These are phyloP conservation scores for Penicillium coffeae DNA, from an alignment of 495 filamentous ascomycete genomes.

Conservation along the genomic window DNA sequence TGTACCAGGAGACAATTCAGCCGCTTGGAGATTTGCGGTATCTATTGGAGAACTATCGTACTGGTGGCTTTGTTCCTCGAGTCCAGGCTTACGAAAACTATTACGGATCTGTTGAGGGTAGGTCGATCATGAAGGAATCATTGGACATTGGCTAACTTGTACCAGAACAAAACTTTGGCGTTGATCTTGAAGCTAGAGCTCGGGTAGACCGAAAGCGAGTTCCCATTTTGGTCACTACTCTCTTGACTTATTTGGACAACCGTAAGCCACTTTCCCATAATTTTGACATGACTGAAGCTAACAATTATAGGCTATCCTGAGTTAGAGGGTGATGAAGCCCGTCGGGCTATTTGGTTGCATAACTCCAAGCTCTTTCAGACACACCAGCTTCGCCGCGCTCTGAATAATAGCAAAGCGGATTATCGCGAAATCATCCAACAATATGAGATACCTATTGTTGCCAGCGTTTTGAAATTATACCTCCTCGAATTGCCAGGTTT, in stretches of 20 bases:
- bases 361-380: conserved; percentile 84
- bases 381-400: conserved; percentile 71
- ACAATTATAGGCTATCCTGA: conserved; percentile 74
- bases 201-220: conserved; percentile 93
- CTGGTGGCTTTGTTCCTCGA: conserved; percentile 83
- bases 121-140: not conserved
- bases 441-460: conserved; percentile 90
- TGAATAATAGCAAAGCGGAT: conserved; percentile 88
- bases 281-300: conserved; percentile 1
- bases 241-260: conserved; percentile 91
- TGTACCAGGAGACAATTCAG: conserved; percentile 97
- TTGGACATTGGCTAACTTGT: conserved; percentile 14
- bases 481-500: conserved; percentile 90
- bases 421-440: conserved; percentile 71
- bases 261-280: conserved; percentile 41
- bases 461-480: conserved; percentile 91
- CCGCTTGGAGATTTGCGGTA: conserved; percentile 89
- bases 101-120: conserved; percentile 90
- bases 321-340: conserved; percentile 92
- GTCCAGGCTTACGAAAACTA: conserved; percentile 98
- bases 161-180: conserved; percentile 89
- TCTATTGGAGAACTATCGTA: conserved; percentile 95
- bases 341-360: conserved; percentile 88
- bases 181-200: conserved; percentile 92
- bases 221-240: conserved; percentile 84